Evolutionary conservation across 805 yeast genomes (phyloP).

Genomic region (Candida railenensis): DNA sequence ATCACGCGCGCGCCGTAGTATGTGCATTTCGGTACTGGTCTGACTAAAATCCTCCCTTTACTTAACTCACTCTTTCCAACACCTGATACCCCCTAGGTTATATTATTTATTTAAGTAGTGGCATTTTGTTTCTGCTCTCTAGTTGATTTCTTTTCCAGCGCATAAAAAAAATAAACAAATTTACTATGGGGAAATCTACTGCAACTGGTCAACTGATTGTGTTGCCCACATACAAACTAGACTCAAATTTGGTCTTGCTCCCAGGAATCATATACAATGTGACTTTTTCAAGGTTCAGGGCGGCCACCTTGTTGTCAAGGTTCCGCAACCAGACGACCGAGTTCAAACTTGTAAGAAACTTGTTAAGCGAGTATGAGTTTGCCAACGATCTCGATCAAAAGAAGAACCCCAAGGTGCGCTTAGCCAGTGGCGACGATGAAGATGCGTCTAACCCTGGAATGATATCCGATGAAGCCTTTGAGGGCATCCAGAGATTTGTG

Average conservation of each 20-base stretch:
- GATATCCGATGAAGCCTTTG: constrained; percentile 29
- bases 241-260: constrained; percentile 47
- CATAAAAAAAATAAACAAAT: neutral
- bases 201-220: constrained; percentile 19
- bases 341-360: constrained; percentile 27
- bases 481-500: constrained; percentile 27
- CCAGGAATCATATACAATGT: constrained; percentile 66
- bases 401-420: constrained; percentile 2
- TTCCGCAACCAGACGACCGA: constrained; percentile 29
- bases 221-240: constrained; percentile 40
- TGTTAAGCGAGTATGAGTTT: constrained; percentile 37
- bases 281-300: constrained; percentile 47
- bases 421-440: constrained; percentile 6
- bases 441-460: constrained; percentile 17
- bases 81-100: no score
- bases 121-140: no score
- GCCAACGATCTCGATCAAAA: constrained; percentile 8
- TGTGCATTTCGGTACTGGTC: no score
- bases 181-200: neutral
- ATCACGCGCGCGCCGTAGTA: neutral
- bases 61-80: no score
- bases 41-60: no score
- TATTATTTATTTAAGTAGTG: no score
- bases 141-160: neutral
- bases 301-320: constrained; percentile 45